A percentile compares a stretch with the other conserved stretches of the same genome.
phyloP scores from a whole-genome alignment of 2,329 filamentous ascomycete species.

The Paraphoma sp. region DNA sequence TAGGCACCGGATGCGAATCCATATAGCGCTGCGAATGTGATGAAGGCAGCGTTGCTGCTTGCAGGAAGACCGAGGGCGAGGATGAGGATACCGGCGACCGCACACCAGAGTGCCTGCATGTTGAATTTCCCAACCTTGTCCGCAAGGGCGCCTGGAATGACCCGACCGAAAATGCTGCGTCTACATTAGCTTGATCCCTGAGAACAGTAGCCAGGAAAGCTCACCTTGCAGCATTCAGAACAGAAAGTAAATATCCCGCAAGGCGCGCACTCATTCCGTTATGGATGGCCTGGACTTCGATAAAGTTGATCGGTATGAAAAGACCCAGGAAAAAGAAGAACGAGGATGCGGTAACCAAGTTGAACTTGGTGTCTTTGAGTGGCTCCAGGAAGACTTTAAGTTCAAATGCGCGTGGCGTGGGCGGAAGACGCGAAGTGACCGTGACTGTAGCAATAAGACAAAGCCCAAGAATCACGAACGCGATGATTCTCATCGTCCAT shows the following conservation, averaged over 20 bases:
- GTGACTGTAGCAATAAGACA: conserved; percentile 61
- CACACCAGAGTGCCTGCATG: conserved; percentile 40
- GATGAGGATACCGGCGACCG: conserved; percentile 51
- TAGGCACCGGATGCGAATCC: conserved; percentile 61
- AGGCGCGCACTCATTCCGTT: conserved; percentile 57
- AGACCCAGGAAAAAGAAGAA: conserved; percentile 67
- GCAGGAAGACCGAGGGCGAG: conserved; percentile 58
- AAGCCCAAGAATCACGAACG: conserved; percentile 67
- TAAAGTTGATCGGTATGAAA: conserved; percentile 61
- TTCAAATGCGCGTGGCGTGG: conserved; percentile 42
- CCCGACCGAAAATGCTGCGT: conserved; percentile 61
- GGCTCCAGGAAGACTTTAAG: conserved; percentile 38
- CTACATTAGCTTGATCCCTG: background rate
- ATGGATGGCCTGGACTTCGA: conserved; percentile 54
- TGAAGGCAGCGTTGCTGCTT: conserved; percentile 51
- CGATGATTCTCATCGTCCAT: conserved; percentile 64
- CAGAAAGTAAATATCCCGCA: conserved; percentile 60
- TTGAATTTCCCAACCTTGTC: conserved; percentile 64
- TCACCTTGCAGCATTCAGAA: conserved; percentile 61
- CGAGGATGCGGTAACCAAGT: conserved; percentile 55
- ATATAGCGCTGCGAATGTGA: conserved; percentile 56
- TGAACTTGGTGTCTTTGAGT: conserved; percentile 52
- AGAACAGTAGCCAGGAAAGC: conserved; percentile 22
- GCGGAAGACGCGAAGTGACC: conserved; percentile 58
- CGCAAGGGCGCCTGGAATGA: conserved; percentile 61